Base-by-base conservation (phyloP, 192 early-diverging fungal species). In the Coemansia sp. region DNA sequence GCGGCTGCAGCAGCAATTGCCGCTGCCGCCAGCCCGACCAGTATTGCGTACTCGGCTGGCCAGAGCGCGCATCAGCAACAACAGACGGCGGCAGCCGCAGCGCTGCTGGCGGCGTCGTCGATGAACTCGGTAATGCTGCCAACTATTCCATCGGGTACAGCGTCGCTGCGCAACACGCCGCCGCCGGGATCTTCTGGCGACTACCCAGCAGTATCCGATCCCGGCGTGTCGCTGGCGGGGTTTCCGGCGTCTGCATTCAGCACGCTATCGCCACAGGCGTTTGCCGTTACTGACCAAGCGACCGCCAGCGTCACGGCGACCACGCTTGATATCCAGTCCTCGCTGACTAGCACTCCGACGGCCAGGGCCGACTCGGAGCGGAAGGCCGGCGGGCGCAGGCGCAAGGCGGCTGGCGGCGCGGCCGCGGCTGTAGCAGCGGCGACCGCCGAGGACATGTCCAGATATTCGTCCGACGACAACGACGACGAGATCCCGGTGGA, bases 71-170 rank as follows among this genome's bases (percentile, higher is more conserved):
- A 74, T 31, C 70, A 67, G 20, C 58, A 27, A 29, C 47, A 50
- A 17, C 47, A 50, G 19, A 32, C 47, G 34, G 63, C 63, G 25
- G 72, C 70, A 1, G 64, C 71, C 0, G 71, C 65, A 14, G 72
- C 72, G 28, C 36, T 75, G 41, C 55, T 75, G 61, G 72, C 65
- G 5, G 72, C 65, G 5, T 75, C 72, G 11, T 56, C 57, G 11
- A 64, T 75, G 72, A 58, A 56, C 25, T 34, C 61, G 9, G 66
- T 60, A 15, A 56, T 75, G 56, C 45, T 75, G 40, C 72, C 72
- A 35, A 75, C 72, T 1, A 75, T 75, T 31, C 58, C 72, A 1
- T 75, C 72, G 0, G 72, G 58, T 4, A 54, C 72, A 0, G 41
- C 61, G 27, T 75, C 72, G 50, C 50, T 69, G 55, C 54, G 61